Conservation (phyloP, 2,329 filamentous ascomycete genomes). For the Cladorrhinum sp. region DNA sequence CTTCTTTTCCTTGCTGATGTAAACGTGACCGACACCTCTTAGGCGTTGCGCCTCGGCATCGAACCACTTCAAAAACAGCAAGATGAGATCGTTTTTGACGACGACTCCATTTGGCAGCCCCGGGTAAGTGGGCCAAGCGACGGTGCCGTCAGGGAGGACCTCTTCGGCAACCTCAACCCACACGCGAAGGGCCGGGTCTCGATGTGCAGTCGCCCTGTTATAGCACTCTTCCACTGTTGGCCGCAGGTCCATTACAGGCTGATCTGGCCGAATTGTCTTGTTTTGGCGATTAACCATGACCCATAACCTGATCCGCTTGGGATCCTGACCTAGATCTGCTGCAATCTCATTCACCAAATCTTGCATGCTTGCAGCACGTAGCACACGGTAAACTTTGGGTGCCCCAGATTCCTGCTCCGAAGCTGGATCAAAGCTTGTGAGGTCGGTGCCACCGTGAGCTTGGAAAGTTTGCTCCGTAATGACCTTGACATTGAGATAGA, state of each 20-base stretch:
- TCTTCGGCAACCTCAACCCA: slow-evolving; percentile 81
- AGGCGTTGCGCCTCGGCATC: slow-evolving; percentile 74
- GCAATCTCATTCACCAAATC: slow-evolving; percentile 73
- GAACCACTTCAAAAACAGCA: slow-evolving; percentile 92
- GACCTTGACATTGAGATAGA: slow-evolving; percentile 83
- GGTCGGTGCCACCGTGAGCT: slow-evolving; percentile 77
- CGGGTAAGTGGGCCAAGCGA: slow-evolving; percentile 67
- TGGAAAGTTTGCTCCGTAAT: slow-evolving; percentile 80
- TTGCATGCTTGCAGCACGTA: slow-evolving; percentile 70
- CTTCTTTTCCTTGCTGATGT: slow-evolving; percentile 83
- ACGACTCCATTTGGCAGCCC: slow-evolving; percentile 55
- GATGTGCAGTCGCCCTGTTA: slow-evolving; percentile 49
- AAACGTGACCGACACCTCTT: slow-evolving; percentile 75
- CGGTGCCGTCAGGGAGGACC: slow-evolving; percentile 62
- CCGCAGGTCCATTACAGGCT: slow-evolving; percentile 72
- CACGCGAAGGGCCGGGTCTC: slow-evolving; percentile 73
- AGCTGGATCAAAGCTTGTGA: slow-evolving; percentile 66
- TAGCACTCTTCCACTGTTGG: slow-evolving; percentile 73
- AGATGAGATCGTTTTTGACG: slow-evolving; percentile 62
- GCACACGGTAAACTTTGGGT: slow-evolving; percentile 68
- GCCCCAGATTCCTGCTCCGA: slow-evolving; percentile 58
- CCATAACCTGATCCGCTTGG: slow-evolving; percentile 78
- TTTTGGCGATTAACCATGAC: slow-evolving; percentile 98
- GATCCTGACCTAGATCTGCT: slow-evolving; percentile 63
- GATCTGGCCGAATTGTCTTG: slow-evolving; percentile 89